phyloP scores from a whole-genome alignment of 148 eudicot species.

The Pharnaceum exiguum region DNA sequence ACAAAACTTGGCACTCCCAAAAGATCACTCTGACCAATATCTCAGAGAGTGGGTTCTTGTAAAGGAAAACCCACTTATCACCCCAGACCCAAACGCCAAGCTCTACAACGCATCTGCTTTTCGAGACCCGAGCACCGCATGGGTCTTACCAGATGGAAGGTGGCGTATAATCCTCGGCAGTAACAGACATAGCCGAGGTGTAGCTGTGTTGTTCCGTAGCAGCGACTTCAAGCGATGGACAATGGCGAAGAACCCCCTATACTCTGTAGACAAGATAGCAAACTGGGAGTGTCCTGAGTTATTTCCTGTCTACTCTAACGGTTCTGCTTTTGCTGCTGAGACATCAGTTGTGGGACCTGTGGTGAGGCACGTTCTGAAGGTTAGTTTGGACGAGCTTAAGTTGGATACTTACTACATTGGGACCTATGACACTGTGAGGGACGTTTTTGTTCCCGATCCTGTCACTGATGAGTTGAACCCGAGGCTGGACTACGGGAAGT shows the following conservation, averaged over 20 bases:
- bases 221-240: constrained; percentile 7
- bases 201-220: constrained; percentile 10
- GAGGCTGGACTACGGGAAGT: constrained; percentile 39
- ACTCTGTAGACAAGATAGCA: not conserved
- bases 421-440: constrained; percentile 25
- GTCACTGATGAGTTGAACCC: constrained; percentile 19
- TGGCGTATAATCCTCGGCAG: constrained; percentile 5
- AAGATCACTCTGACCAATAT: constrained; percentile 48
- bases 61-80: constrained; percentile 43
- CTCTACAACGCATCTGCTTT: not conserved
- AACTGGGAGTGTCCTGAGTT: constrained; percentile 31
- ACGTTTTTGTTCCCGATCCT: constrained; percentile 18
- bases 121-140: constrained; percentile 31
- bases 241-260: not conserved
- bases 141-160: constrained; percentile 12
- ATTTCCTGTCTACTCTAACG: constrained; percentile 15
- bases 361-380: constrained; percentile 39
- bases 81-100: constrained; percentile 28
- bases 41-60: constrained; percentile 52
- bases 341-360: constrained; percentile 11
- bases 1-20: constrained; percentile 62
- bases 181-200: not conserved
- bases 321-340: constrained; percentile 13
- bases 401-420: constrained; percentile 35
- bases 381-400: constrained; percentile 16